Conservation (phyloP, 1,284 basidiomycete genomes). For the Ganoderma boninense region DNA sequence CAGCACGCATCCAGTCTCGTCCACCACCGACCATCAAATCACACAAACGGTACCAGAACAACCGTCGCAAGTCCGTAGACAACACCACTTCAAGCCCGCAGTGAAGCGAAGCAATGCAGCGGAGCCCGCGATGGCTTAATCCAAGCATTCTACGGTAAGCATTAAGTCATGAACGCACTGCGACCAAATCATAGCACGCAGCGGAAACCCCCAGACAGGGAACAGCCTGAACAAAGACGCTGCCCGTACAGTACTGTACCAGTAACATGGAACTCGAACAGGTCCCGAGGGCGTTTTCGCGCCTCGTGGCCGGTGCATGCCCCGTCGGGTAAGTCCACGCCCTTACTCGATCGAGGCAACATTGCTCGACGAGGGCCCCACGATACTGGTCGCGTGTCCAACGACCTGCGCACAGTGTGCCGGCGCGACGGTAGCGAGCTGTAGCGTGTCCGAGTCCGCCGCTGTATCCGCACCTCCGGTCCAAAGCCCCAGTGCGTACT, state of each 20-base stretch:
- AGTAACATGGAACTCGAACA: not conserved
- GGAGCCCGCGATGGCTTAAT: not conserved
- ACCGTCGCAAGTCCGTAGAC: not conserved
- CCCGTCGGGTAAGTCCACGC: slow-evolving; percentile 16
- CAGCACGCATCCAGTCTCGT: not conserved
- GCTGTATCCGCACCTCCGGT: not conserved
- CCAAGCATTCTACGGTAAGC: not conserved
- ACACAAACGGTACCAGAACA: not conserved
- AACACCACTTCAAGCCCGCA: not conserved
- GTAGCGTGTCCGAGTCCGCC: not conserved
- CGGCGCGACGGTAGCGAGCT: not conserved
- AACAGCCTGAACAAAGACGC: slow-evolving; percentile 15
- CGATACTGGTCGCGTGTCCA: not conserved
- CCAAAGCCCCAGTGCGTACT: not conserved
- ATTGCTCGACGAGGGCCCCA: not conserved
- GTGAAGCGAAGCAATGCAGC: not conserved
- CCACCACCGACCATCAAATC: not conserved
- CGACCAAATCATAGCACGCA: slow-evolving; percentile 5
- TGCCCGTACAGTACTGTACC: slow-evolving; percentile 4
- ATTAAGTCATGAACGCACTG: not conserved
- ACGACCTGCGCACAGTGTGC: not conserved
- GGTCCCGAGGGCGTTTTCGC: slow-evolving; percentile 2
- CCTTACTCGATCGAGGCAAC: slow-evolving; percentile 9
- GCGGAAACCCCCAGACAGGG: slow-evolving; percentile 10
- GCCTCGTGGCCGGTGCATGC: slow-evolving; percentile 20